Percentiles rank a stretch among this genome's conserved stretches.
Evolutionary conservation across 768 basidiomycete genomes (phyloP).

Genomic region (Lentinula detonsa): DNA sequence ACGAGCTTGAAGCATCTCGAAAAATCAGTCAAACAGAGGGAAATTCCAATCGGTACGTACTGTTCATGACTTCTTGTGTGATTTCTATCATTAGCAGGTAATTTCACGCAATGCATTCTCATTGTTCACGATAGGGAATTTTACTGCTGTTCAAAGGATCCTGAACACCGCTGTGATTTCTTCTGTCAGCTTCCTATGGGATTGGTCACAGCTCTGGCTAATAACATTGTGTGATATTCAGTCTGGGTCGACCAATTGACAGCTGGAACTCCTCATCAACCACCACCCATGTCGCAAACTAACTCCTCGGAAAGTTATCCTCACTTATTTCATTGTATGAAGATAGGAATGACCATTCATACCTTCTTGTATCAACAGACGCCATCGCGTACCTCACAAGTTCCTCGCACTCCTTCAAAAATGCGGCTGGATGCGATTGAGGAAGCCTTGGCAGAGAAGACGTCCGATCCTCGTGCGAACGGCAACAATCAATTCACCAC

Average conservation of each 20-base stretch:
- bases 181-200: constrained; percentile 22
- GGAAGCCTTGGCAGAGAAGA: background rate
- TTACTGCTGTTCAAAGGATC: constrained; percentile 28
- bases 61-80: background rate
- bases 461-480: background rate
- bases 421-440: background rate
- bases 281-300: background rate
- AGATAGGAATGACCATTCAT: background rate
- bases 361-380: background rate
- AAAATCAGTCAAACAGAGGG: constrained; percentile 20
- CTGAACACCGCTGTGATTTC: constrained; percentile 24
- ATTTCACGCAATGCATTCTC: background rate
- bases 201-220: background rate
- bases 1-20: constrained; percentile 17
- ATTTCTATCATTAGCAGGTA: background rate
- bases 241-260: constrained; percentile 6
- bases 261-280: constrained; percentile 3
- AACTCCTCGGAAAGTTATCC: background rate
- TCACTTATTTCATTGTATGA: background rate
- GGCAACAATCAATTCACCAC: background rate
- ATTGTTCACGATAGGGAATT: constrained; percentile 14
- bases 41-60: constrained; percentile 31
- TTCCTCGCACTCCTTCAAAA: constrained; percentile 2
- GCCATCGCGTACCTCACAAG: background rate
- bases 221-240: background rate